Evolutionary conservation across 495 filamentous ascomycete species (phyloP).

Genomic region (Lophiostoma macrostomum): DNA sequence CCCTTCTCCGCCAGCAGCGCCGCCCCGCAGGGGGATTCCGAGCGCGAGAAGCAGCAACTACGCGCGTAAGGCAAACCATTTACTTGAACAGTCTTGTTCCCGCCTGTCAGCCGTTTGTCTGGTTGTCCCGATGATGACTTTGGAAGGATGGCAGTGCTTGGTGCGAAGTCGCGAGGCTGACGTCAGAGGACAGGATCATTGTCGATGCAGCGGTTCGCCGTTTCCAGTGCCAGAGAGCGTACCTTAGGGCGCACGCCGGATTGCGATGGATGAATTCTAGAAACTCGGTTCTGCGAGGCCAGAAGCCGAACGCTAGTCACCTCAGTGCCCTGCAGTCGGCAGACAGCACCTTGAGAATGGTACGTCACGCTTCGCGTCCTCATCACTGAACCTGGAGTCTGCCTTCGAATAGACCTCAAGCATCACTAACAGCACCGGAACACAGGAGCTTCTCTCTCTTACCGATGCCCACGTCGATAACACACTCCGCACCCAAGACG

Average conservation of each 20-base stretch:
- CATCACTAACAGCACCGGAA: not conserved
- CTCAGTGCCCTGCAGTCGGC: slow-evolving; percentile 55
- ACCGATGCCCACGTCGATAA: slow-evolving; percentile 41
- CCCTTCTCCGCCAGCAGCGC: slow-evolving; percentile 57
- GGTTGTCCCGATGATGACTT: not conserved
- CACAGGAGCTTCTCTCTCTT: slow-evolving; percentile 40
- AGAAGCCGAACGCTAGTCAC: slow-evolving; percentile 57
- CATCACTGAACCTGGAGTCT: no score
- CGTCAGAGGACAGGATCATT: slow-evolving; percentile 56
- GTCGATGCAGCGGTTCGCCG: slow-evolving; percentile 74
- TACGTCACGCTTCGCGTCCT: no score
- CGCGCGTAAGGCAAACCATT: slow-evolving; percentile 57
- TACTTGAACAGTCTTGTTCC: no score
- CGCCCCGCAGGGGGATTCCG: slow-evolving; percentile 56
- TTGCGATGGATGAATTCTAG: slow-evolving; percentile 77
- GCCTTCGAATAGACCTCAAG: no score
- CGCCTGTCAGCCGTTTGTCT: no score
- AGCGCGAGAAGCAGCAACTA: slow-evolving; percentile 71
- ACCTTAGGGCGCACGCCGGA: slow-evolving; percentile 72
- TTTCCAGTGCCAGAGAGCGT: slow-evolving; percentile 82
- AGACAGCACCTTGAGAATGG: slow-evolving; percentile 59
- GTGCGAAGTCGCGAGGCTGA: slow-evolving; percentile 13
- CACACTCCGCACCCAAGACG: slow-evolving; percentile 39
- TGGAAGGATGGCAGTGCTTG: not conserved
- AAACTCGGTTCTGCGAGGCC: slow-evolving; percentile 62